phyloP scores from a whole-genome alignment of 1,284 basidiomycete genomes.

The Heterobasidion parviporum region DNA sequence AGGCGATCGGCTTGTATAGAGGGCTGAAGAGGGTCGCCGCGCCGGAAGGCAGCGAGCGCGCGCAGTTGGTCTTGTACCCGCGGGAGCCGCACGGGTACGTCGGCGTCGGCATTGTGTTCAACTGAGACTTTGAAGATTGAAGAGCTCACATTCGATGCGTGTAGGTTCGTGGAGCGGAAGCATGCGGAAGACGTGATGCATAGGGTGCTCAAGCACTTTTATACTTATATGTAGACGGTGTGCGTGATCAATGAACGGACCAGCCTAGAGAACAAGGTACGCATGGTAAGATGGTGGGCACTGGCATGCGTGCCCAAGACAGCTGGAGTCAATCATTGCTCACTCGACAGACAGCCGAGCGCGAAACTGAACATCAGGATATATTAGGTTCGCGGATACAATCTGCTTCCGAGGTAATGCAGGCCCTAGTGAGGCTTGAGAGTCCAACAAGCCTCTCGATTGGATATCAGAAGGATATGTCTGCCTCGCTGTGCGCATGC shows the following conservation, averaged over 20 bases:
- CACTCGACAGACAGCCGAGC: too few relatives aligned
- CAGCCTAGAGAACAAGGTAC: too few relatives aligned
- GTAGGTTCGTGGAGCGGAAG: not conserved
- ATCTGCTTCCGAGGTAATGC: too few relatives aligned
- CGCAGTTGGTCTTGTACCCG: not conserved
- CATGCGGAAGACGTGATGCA: not conserved
- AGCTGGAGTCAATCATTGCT: too few relatives aligned
- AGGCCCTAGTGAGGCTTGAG: too few relatives aligned
- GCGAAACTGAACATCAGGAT: too few relatives aligned
- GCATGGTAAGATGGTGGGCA: too few relatives aligned
- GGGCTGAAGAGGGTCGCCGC: not conserved
- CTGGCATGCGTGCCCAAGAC: too few relatives aligned
- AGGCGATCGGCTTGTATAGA: not conserved
- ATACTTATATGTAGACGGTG: not conserved
- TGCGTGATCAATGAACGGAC: not conserved
- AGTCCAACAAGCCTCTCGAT: too few relatives aligned
- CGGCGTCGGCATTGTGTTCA: not conserved
- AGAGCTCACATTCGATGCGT: not conserved
- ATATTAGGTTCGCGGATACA: too few relatives aligned
- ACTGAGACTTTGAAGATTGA: not conserved
- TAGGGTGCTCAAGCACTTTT: not conserved
- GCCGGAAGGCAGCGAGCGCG: not conserved
- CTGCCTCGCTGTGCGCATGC: too few relatives aligned
- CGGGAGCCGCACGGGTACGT: not conserved
- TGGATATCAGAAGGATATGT: too few relatives aligned